Percentiles rank a stretch among this genome's conserved stretches.
phyloP scores from a whole-genome alignment of 2,329 filamentous ascomycete genomes.

The Pseudogymnoascus sp. region DNA sequence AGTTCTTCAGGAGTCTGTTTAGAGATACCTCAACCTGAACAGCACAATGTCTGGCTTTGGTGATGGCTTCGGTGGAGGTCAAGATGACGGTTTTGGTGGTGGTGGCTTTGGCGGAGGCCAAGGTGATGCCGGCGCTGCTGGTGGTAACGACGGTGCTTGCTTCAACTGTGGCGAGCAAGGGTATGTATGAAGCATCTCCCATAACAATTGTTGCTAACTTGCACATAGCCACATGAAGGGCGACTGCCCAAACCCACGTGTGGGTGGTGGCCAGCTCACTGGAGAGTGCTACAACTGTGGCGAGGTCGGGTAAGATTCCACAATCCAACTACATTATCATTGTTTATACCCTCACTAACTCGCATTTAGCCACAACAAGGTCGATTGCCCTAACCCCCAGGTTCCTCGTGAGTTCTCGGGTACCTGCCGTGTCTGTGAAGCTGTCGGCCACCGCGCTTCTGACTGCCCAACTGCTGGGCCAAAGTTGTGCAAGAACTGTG shows the following conservation, averaged over 20 bases:
- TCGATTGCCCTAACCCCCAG: conserved; percentile 49
- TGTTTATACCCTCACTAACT: conserved; percentile 10
- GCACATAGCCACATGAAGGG: conserved; percentile 13
- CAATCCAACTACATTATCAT: conserved; percentile 26
- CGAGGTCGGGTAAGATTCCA: conserved; percentile 43
- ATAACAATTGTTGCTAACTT: not conserved
- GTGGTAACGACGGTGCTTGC: conserved; percentile 38
- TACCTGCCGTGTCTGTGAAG: conserved; percentile 48
- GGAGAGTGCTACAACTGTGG: conserved; percentile 46
- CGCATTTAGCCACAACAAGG: conserved; percentile 46
- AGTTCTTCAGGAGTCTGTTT: not conserved
- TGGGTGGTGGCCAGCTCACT: conserved; percentile 16
- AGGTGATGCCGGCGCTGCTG: conserved; percentile 13
- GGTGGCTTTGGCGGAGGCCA: conserved; percentile 10
- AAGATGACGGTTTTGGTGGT: no score
- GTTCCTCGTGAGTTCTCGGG: conserved; percentile 41
- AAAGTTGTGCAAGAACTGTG: conserved; percentile 51
- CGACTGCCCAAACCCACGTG: conserved; percentile 21
- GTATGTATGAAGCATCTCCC: conserved; percentile 24
- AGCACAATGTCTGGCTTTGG: not conserved
- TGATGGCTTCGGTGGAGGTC: not conserved
- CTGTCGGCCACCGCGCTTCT: conserved; percentile 45
- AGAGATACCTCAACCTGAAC: not conserved
- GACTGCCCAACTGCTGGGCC: conserved; percentile 55
- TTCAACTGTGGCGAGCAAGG: conserved; percentile 51